Evolutionary conservation across 2,329 filamentous ascomycete species (phyloP), one percentile per base, ranked within the genome.

Genomic region (Teratosphaeria viscida): DNA sequence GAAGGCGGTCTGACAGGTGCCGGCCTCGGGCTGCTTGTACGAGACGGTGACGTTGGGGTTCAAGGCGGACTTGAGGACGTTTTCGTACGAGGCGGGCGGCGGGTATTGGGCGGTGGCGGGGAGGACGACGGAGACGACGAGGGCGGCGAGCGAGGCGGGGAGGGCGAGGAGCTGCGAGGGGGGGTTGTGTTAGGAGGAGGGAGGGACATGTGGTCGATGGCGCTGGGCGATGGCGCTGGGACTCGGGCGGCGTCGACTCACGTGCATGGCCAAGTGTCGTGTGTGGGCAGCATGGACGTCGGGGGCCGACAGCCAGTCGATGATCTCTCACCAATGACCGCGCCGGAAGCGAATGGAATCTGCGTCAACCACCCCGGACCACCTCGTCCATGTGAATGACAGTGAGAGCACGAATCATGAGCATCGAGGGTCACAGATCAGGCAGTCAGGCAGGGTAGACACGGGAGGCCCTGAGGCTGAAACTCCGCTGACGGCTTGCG

Each of bases 1-100:
- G 66, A 87, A 88, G 7, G 81, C 82, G 1, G 87, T 89, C 54
- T 77, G 80, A 71, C 87, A 90, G 12, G 81, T 85, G 54, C 82
- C 83, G 7, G 76, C 71, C 4, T 82, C 79, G 2, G 82, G 82
- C 39, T 79, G 75, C 68, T 86, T 89, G 77, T 87, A 90, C 59
- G 82, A 81, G 68, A 90, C 82, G 60, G 82, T 85, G 68, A 90
- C 82, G 64, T 81, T 80, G 32, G 76, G 74, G 70, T 88, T 79
- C 65, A 87, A 76, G 2, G 85, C 83, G 19, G 86, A 88, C 29
- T 72, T 73, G 59, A 88, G 78, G 53, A 82, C 81, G 52, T 81
- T 85, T 55, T 73, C 64, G 61, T 76, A 77, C 56, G 70, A 66
- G 54, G 70, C 66, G 34, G 70, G 70, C 16, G 74, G 73, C 49